These are phyloP conservation scores for Davidsoniella eucalypti DNA, from an alignment of 2,329 filamentous ascomycete genomes.

Conservation along the genomic window DNA sequence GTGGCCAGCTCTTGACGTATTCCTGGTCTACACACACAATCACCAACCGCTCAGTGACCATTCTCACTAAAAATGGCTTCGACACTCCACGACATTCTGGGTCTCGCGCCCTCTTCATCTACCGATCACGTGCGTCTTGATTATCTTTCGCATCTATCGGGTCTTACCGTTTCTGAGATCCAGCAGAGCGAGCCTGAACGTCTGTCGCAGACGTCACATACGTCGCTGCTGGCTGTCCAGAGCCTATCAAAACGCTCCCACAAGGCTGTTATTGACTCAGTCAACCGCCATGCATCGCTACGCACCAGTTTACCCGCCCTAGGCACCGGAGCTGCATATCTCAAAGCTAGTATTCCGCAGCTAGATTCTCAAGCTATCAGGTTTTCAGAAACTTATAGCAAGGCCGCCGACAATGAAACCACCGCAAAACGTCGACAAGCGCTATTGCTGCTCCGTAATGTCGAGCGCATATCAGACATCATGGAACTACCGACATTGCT, in stretches of 20 bases:
- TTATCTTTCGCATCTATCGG: conserved; percentile 65
- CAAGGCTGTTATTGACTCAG: conserved; percentile 66
- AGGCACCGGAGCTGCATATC: conserved; percentile 44
- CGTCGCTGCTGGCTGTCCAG: conserved; percentile 68
- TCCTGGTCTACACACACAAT: neutral
- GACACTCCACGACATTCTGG: conserved; percentile 22
- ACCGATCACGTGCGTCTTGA: conserved; percentile 38
- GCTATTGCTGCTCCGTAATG: conserved; percentile 67
- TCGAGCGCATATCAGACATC: conserved; percentile 77
- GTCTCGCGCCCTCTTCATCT: conserved; percentile 17
- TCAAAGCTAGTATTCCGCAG: conserved; percentile 57
- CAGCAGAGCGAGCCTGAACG: conserved; percentile 60
- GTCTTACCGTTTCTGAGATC: conserved; percentile 58
- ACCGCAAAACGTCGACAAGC: conserved; percentile 62
- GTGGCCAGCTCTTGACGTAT: neutral
- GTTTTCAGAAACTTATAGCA: conserved; percentile 74
- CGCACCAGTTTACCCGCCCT: conserved; percentile 55
- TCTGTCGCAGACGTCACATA: conserved; percentile 67
- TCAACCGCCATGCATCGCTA: conserved; percentile 60
- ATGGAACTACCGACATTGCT: conserved; percentile 78
- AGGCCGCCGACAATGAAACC: conserved; percentile 50
- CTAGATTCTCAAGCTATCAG: conserved; percentile 62
- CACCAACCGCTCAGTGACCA: neutral
- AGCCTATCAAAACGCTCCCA: conserved; percentile 79
- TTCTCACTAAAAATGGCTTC: conserved; percentile 21